Evolutionary conservation across 345 rosid species (phyloP), one percentile per base, ranked within the genome.

Genomic region (Melaleuca quinquenervia): DNA sequence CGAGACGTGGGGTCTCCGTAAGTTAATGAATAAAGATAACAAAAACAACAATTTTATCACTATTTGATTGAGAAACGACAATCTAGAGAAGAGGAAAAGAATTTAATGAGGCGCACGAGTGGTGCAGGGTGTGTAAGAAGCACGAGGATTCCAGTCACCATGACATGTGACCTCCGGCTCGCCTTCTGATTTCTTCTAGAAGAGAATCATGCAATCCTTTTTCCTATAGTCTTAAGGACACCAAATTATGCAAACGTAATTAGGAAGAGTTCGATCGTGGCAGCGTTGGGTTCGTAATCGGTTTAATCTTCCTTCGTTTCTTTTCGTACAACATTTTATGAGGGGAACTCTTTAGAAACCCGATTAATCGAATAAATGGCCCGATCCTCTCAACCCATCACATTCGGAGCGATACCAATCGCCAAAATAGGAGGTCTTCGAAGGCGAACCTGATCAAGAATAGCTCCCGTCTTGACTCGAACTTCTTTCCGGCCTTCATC

Each of bases 41-140:
- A 8, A 64, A 32, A 64, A 64, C 45, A 64, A 64, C n/a, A n/a
- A n/a, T n/a, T n/a, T 64, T 29, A 32, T 50, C 20, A 64, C 15
- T 32, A 32, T 14, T 15, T 16, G 15, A 86, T 41, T 58, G 74
- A 84, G 53, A 32, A 49, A 52, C 85, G 83, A 84, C 82, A 83
- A 88, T 85, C 87, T 83, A 83, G 87, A 75, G 54, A 45, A 52
- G 53, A 51, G 54, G 44, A 50, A 86, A 86, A 3, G 49, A 32
- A 53, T 85, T 85, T 54, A 41, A 50, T 26, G 82, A 55, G 92
- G 90, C 93, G 94, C 98, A 94, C 94, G 96, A 92, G 93, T 90
- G 96, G 90, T 84, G 91, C 88, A 11, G 82, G 52, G 15, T 75
- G 52, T 64, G 85, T 41, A 32, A 27, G 51, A 70, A 14, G 87